Conservation (phyloP, 176 grass and related monocot species). For the Oropetium thomaeum region DNA sequence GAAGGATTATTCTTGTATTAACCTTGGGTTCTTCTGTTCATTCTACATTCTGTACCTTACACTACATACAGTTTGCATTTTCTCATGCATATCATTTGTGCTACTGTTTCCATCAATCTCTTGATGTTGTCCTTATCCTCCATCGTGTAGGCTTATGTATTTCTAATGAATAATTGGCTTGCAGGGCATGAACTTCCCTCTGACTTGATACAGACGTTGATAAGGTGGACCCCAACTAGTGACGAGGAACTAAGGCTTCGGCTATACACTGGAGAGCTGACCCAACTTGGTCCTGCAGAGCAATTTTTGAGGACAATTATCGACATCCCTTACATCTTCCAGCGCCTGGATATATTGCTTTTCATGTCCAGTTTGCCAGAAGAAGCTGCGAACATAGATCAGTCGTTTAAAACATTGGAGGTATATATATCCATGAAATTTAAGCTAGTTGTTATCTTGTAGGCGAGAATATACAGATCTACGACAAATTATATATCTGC, state of each 20-base stretch:
- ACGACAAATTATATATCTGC: no score
- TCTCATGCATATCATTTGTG: not conserved
- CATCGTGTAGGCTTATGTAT: not conserved
- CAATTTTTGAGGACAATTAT: slow-evolving; percentile 68
- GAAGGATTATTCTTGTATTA: not conserved
- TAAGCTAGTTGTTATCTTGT: not conserved
- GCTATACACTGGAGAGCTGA: slow-evolving; percentile 54
- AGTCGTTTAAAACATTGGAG: slow-evolving; percentile 73
- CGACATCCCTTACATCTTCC: slow-evolving; percentile 68
- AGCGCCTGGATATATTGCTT: slow-evolving; percentile 67
- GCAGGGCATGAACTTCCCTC: slow-evolving; percentile 65
- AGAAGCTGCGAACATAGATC: slow-evolving; percentile 44
- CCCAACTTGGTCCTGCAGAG: slow-evolving; percentile 61
- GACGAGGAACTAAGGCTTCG: slow-evolving; percentile 74
- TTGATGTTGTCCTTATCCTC: no score
- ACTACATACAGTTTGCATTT: not conserved
- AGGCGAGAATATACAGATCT: not conserved
- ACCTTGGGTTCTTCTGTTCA: not conserved
- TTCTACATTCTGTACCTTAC: not conserved
- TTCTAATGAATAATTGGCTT: not conserved
- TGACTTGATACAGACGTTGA: slow-evolving; percentile 64
- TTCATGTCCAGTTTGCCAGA: slow-evolving; percentile 67
- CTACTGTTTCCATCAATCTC: not conserved
- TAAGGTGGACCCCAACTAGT: slow-evolving; percentile 70
- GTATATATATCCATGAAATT: slow-evolving; percentile 19